Base-by-base conservation (phyloP, 257 asterid genomes). In the Solanum rostratum region DNA sequence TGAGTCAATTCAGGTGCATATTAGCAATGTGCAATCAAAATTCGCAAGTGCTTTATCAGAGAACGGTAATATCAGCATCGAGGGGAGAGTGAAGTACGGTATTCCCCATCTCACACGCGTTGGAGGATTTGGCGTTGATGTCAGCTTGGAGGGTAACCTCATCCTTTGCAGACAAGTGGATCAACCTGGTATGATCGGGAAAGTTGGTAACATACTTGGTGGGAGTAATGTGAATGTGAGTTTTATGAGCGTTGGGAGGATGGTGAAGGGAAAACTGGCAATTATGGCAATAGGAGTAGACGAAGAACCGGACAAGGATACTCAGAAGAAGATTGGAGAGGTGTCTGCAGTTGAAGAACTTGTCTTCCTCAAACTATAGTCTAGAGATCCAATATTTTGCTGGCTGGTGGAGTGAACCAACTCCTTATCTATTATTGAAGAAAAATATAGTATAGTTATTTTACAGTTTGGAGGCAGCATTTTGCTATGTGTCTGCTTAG, bases 281-380 rank as follows among this genome's bases (percentile, higher is more conserved):
- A 90, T 96, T 59, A 95, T 96, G 99, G 99, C 99, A 12, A 96
- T 96, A 30, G 99, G 98, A 50, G 98, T 96, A 16, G 99, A 96
- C 45, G 99, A 96, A 84, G 96, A 92, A 81, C 99, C 99, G 1
- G 89, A 89, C 43, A 93, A 95, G 91, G 94, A 91, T 19, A 89
- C 98, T 12, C 94, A 95, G 55, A 93, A 87, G 92, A 92, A 90
- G 91, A 95, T 96, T 1, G 99, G 99, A 2, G 92, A 93, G 52
- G 95, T 96, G 49, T 33, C 95, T 65, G 98, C 98, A 0, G 55
- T 96, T 43, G 99, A 96, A 53, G 99, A 96, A 90, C 93, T 95
- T 73, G 99, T 93, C 53, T 95, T 93, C 85, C 97, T 96, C 86
- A 88, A 91, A 79, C 95, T 95, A 54, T 93, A 86, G 87, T 76